Conservation (phyloP, 176 grass and related monocot genomes). For the Carex parvula region DNA sequence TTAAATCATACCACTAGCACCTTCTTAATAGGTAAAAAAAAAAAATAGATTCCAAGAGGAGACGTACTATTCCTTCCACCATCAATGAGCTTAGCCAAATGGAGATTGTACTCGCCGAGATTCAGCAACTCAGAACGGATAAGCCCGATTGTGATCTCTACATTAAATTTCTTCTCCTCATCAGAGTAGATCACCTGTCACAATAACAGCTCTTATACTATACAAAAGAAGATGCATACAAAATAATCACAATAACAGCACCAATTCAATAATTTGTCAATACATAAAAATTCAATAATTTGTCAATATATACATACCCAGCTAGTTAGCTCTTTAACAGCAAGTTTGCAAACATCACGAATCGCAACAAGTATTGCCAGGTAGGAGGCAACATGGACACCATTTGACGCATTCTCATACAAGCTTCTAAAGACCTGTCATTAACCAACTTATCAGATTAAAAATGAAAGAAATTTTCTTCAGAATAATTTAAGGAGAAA, state of each 20-base stretch:
- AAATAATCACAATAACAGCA: slow-evolving; percentile 35
- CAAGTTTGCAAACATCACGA: slow-evolving; percentile 79
- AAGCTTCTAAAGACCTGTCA: slow-evolving; percentile 82
- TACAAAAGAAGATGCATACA: background rate
- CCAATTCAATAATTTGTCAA: slow-evolving; percentile 7
- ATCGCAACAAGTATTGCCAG: slow-evolving; percentile 72
- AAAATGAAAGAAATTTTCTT: background rate
- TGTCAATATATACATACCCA: slow-evolving; percentile 51
- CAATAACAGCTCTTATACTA: slow-evolving; percentile 21
- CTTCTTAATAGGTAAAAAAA: slow-evolving; percentile 1
- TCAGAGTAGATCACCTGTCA: slow-evolving; percentile 85
- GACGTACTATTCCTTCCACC: slow-evolving; percentile 87
- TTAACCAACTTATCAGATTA: slow-evolving; percentile 17
- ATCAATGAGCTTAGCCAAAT: slow-evolving; percentile 92
- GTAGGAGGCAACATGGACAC: slow-evolving; percentile 48
- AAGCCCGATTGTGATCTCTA: slow-evolving; percentile 65
- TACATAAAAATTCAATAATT: slow-evolving; percentile 14
- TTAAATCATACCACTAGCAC: slow-evolving; percentile 10
- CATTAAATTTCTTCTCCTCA: slow-evolving; percentile 84
- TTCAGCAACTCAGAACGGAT: slow-evolving; percentile 87
- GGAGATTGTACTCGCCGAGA: slow-evolving; percentile 76
- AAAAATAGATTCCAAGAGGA: background rate
- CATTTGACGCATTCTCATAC: slow-evolving; percentile 76
- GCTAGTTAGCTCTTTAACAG: slow-evolving; percentile 81
- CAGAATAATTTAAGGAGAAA: slow-evolving; percentile 18